Evolutionary conservation across 169 alveolate genomes (phyloP).

Genomic region (Plasmodium gonderi): DNA sequence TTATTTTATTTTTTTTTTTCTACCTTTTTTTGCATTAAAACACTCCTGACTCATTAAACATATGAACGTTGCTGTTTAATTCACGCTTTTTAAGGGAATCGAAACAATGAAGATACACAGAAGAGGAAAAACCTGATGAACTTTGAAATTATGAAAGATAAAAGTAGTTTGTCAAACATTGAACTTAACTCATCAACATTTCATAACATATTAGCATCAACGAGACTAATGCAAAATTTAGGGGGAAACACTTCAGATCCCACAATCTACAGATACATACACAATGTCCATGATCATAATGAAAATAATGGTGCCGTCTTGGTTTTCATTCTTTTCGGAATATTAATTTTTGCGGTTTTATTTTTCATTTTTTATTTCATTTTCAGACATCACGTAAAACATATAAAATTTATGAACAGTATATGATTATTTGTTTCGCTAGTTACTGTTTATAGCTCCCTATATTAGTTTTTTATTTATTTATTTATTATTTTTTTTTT

Average conservation of each 20-base stretch:
- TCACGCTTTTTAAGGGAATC: slow-evolving; percentile 8
- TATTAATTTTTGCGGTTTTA: slow-evolving; percentile 35
- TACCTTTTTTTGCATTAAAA: neutral
- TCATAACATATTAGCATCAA: slow-evolving; percentile 22
- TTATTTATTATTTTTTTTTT: slow-evolving; percentile 1
- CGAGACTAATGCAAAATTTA: slow-evolving; percentile 40
- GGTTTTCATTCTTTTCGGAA: slow-evolving; percentile 28
- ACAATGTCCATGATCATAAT: slow-evolving; percentile 50
- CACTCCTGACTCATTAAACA: neutral
- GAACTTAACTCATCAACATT: slow-evolving; percentile 45
- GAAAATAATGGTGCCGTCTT: slow-evolving; percentile 60
- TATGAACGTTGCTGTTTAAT: neutral
- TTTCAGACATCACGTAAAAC: slow-evolving; percentile 60
- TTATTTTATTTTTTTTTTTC: neutral
- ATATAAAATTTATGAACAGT: slow-evolving; percentile 51
- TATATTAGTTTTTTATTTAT: too few species aligned
- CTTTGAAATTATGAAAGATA: slow-evolving; percentile 65
- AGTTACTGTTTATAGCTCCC: too few species aligned
- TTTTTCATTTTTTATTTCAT: slow-evolving; percentile 66
- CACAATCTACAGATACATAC: slow-evolving; percentile 37
- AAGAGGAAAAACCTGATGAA: slow-evolving; percentile 10
- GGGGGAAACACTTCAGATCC: neutral
- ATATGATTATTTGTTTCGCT: neutral
- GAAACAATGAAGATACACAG: neutral
- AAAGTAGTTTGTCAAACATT: slow-evolving; percentile 36